Base-by-base conservation (phyloP, 2,329 filamentous ascomycete species). In the Leptographium wingfieldii region DNA sequence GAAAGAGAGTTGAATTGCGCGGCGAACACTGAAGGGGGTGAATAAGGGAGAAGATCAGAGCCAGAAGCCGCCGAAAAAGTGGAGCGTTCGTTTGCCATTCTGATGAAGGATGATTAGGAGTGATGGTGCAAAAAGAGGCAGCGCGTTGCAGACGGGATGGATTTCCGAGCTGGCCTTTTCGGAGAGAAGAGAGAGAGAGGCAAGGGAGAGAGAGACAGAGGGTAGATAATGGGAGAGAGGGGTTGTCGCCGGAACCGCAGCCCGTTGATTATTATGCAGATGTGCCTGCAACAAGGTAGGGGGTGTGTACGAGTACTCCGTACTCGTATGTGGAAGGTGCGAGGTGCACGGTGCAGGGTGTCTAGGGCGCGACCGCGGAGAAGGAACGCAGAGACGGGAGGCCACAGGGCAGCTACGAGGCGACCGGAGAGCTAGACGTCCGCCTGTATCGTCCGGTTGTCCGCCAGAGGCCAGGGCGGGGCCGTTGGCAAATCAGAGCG, bases 1-100 rank as follows among this genome's bases (percentile, higher is more conserved):
- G 58, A 46, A 4, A 9, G 46, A 27, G 56, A 51, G 12, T 2
- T 51, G 29, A 56, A n/a, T 10, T 31, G 25, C 12, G 38, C 29
- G 7, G 77, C 73, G 59, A 78, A 73, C 63, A 73, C 74, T 65
- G 70, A 69, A 1, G 62, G 40, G 38, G 59, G 31, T 11, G 61
- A 60, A 33, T 62, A 56, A 58, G 29, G 56, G 51, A 59, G 61
- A 31, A 22, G 56, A 52, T 29, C 22, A 54, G 59, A 25, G 12
- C 54, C 31, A 19, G 59, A 12, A 14, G 54, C 27, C n/a, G 55
- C n/a, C 46, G 43, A 52, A 58, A 58, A 59, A 58, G 63, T 62
- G 63, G 63, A 59, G 59, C 62, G 58, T 4, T 48, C 35, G 19
- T 27, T 29, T 38, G 56, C 22, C 62, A 63, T 63, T 29, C 58